phyloP scores from a whole-genome alignment of 1,139 yeast species.

The Kodamaea suecica region DNA sequence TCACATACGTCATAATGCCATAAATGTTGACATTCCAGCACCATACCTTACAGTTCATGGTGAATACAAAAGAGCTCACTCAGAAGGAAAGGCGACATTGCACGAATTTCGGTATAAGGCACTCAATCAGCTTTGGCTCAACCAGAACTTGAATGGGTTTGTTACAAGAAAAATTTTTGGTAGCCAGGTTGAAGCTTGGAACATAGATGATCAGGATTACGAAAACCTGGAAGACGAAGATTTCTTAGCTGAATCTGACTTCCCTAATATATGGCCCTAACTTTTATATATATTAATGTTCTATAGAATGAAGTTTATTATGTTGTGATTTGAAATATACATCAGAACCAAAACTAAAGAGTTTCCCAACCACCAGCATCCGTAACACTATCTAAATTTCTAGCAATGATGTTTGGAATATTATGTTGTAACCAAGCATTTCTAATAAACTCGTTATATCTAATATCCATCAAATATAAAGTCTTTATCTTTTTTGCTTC shows the following conservation, averaged over 20 bases:
- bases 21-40: constrained; percentile 42
- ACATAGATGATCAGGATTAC: constrained; percentile 9
- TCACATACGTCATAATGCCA: constrained; percentile 28
- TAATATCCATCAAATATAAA: constrained; percentile 56
- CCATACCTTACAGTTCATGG: constrained; percentile 75
- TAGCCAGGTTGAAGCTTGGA: constrained; percentile 10
- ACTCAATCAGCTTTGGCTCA: constrained; percentile 58
- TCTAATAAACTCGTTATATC: constrained; percentile 67
- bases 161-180: constrained; percentile 36
- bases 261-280: constrained; percentile 4
- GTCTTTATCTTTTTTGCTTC: constrained; percentile 74
- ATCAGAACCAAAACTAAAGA: constrained; percentile 30
- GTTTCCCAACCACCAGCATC: constrained; percentile 98
- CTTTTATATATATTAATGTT: too few relatives aligned
- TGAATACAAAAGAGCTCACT: constrained; percentile 56
- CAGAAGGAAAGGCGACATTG: constrained; percentile 56
- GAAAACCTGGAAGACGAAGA: constrained; percentile 8
- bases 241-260: neutral
- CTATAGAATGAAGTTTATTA: too few relatives aligned
- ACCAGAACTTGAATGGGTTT: constrained; percentile 45
- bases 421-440: constrained; percentile 79
- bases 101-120: constrained; percentile 51
- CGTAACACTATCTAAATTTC: constrained; percentile 71
- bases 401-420: constrained; percentile 70
- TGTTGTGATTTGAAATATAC: neutral